Conservation (phyloP, 306 rosid species). For the Vachellia collinsii region DNA sequence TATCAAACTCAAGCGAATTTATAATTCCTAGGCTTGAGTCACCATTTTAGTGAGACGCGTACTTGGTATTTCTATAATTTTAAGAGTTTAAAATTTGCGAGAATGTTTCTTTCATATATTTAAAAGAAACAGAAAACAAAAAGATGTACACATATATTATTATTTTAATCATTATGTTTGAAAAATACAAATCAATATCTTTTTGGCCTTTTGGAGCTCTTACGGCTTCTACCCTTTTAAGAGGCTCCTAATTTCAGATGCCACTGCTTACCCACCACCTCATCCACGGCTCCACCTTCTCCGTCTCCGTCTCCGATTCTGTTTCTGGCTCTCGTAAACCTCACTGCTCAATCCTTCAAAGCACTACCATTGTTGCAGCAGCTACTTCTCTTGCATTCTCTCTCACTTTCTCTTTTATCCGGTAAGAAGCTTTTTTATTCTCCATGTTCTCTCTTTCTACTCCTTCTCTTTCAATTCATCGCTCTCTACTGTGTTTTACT, state of each 20-base stretch:
- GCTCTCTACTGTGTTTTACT: not conserved
- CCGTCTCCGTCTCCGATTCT: conserved; percentile 1
- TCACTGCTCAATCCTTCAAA: conserved; percentile 29
- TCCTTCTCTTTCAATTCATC: conserved; percentile 5
- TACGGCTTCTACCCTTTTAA: conserved; percentile 59
- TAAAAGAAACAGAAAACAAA: not conserved
- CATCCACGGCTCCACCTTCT: not conserved
- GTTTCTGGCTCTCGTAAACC: not conserved
- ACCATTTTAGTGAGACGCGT: not conserved
- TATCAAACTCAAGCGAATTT: not conserved
- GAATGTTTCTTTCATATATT: not conserved
- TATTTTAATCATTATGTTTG: conserved; percentile 15
- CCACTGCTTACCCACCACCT: conserved; percentile 48
- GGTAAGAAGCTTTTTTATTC: conserved; percentile 51
- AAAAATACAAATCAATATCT: conserved; percentile 16
- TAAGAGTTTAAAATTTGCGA: not conserved
- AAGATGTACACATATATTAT: not conserved
- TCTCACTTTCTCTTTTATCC: conserved; percentile 32
- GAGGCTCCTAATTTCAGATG: conserved; percentile 70
- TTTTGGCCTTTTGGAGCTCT: conserved; percentile 46
- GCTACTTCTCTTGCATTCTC: not conserved
- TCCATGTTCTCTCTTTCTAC: conserved; percentile 15
- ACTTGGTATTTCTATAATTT: not conserved
- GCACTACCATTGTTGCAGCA: conserved; percentile 18
- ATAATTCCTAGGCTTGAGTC: not conserved